These are phyloP conservation scores for Datura wrightii DNA, from an alignment of 257 asterid genomes.

Conservation along the genomic window DNA sequence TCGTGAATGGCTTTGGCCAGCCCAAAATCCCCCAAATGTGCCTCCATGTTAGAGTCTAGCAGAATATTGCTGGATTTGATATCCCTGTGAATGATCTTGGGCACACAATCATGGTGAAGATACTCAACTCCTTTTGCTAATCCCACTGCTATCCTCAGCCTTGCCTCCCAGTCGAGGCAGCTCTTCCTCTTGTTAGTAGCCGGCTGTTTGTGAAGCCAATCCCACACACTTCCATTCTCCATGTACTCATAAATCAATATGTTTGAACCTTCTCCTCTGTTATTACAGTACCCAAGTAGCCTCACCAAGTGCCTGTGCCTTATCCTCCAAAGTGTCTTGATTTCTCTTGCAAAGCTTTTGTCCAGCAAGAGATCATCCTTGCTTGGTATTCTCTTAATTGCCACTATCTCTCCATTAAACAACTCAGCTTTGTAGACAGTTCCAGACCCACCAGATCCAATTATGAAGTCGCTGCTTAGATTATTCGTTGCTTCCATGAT, in stretches of 20 bases:
- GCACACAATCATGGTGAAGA: constrained; percentile 93
- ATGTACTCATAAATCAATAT: constrained; percentile 86
- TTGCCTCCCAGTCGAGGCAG: constrained; percentile 70
- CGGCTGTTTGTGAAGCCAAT: constrained; percentile 75
- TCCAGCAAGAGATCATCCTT: constrained; percentile 73
- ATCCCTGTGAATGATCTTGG: constrained; percentile 90
- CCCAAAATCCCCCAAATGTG: constrained; percentile 95
- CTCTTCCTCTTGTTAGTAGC: constrained; percentile 53
- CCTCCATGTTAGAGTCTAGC: constrained; percentile 82
- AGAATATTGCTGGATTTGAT: constrained; percentile 81
- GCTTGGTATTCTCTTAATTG: constrained; percentile 74
- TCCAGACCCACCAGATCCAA: constrained; percentile 90
- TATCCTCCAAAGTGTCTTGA: constrained; percentile 85
- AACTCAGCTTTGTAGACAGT: constrained; percentile 79
- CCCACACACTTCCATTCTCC: constrained; percentile 96
- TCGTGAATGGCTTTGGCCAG: constrained; percentile 72
- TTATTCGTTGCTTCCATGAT: constrained; percentile 91
- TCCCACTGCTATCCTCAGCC: constrained; percentile 84
- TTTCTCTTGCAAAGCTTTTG: constrained; percentile 86
- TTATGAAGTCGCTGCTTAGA: constrained; percentile 77
- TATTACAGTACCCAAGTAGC: constrained; percentile 78
- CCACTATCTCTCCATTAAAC: constrained; percentile 71
- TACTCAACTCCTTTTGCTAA: constrained; percentile 89
- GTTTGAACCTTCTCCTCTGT: constrained; percentile 64
- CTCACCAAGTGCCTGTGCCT: constrained; percentile 87